Evolutionary conservation across 441 rosid species (phyloP), one percentile per base, ranked within the genome.

Genomic region (Adansonia grandidieri): DNA sequence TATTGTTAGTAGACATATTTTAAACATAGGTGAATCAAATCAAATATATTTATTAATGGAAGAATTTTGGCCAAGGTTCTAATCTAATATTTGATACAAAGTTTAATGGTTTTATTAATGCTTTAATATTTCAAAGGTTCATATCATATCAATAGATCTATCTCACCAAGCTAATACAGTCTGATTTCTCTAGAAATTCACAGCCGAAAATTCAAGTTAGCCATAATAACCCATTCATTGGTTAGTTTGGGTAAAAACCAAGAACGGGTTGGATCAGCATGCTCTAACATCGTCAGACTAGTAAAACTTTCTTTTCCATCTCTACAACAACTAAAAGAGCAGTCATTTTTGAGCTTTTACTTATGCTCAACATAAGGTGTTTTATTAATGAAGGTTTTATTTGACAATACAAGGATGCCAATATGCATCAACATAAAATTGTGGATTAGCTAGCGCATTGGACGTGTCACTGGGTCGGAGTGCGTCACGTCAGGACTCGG

Each of bases 181-280:
- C 74, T 28, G 13, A 51, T n/a, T 7, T 8, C 24, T 61, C 74
- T 71, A 71, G 24, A 54, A 53, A 71, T 53, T n/a, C 53, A 71
- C 63, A 71, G 62, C 75, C 28, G 20, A 53, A 24, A 28, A 28
- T 51, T 24, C 60, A n/a, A 32, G 74, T 22, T 20, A 15, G 2
- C 10, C 70, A 65, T 0, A 42, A 37, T 7, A 15, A 67, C 32
- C 15, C 32, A 42, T 14, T 14, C 57, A 2, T 8, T 48, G 51
- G 51, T 48, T 48, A 48, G 10, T 48, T 48, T 48, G 11, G 13
- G 3, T 24, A 24, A 24, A 37, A 22, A 62, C 48, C 48, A 65
- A 15, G 44, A 24, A 64, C 0, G 20, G 20, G n/a, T 4, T 15
- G n/a, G 48, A 66, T 10, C 11, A 48, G 6, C 57, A 53, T 53